Evolutionary conservation across 1,284 basidiomycete species (phyloP).

Genomic region (Trametes versicolor): DNA sequence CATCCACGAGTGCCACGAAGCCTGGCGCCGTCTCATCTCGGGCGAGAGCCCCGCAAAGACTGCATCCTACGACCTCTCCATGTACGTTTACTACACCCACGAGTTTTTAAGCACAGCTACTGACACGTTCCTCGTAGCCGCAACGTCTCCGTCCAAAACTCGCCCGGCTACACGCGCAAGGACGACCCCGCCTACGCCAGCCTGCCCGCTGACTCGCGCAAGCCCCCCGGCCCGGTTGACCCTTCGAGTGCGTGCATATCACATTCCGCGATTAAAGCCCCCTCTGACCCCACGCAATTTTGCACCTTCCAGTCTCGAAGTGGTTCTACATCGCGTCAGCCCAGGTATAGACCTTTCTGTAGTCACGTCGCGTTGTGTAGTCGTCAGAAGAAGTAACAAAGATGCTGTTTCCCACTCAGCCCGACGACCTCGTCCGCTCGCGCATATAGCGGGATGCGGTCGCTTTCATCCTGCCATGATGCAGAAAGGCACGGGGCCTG

Average conservation of each 20-base stretch:
- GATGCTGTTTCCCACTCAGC: conserved; percentile 24
- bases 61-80: conserved; percentile 77
- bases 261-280: too few species aligned
- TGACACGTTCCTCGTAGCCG: conserved; percentile 56
- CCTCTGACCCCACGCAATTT: conserved; percentile 28
- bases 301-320: conserved; percentile 71
- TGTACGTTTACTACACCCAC: conserved; percentile 61
- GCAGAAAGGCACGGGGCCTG: neutral
- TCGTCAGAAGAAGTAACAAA: conserved; percentile 35
- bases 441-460: conserved; percentile 17
- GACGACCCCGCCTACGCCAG: conserved; percentile 72
- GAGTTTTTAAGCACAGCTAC: conserved; percentile 27
- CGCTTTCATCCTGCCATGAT: neutral
- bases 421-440: conserved; percentile 24
- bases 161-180: conserved; percentile 73
- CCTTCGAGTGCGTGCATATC: conserved; percentile 75
- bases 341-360: conserved; percentile 61
- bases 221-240: conserved; percentile 88
- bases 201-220: conserved; percentile 84
- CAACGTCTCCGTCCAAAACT: conserved; percentile 78
- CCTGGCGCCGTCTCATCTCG: conserved; percentile 94
- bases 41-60: conserved; percentile 85
- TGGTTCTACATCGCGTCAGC: conserved; percentile 92
- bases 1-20: conserved; percentile 98
- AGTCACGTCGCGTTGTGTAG: conserved; percentile 33